Evolutionary conservation across 1,139 yeast species (phyloP).

Genomic region (Protomyces macrosporus): DNA sequence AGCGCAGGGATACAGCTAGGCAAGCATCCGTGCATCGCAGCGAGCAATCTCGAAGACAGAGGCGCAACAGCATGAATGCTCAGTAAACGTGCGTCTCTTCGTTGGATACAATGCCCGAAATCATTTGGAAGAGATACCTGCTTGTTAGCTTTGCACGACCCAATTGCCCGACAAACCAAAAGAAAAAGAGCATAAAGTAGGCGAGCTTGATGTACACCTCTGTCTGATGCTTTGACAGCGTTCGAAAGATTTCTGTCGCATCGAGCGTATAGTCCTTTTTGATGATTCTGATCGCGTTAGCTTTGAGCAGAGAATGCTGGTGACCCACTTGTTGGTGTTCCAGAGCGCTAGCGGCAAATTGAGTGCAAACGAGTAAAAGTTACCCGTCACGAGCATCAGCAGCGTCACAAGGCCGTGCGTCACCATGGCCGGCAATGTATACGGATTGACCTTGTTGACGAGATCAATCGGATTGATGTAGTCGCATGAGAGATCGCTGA

Average conservation of each 20-base stretch:
- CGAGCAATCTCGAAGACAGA: too few relatives aligned
- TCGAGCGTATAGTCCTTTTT: constrained; percentile 82
- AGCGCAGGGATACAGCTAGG: too few relatives aligned
- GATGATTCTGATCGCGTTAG: not conserved
- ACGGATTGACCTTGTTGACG: constrained; percentile 82
- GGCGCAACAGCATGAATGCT: too few relatives aligned
- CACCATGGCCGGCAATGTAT: constrained; percentile 86
- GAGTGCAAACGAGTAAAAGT: constrained; percentile 84
- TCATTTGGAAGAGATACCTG: constrained; percentile 49
- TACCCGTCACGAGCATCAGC: constrained; percentile 77
- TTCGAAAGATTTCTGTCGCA: constrained; percentile 96
- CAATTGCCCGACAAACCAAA: not conserved
- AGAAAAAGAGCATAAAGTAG: constrained; percentile 12
- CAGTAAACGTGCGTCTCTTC: too few relatives aligned
- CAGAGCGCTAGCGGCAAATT: constrained; percentile 82
- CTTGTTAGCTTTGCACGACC: not conserved
- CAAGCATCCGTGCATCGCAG: too few relatives aligned
- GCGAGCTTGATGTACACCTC: constrained; percentile 50
- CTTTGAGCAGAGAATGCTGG: not conserved
- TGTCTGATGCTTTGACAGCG: constrained; percentile 85
- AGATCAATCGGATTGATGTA: constrained; percentile 95
- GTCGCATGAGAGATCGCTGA: constrained; percentile 46
- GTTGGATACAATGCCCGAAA: constrained; percentile 68
- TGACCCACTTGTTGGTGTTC: constrained; percentile 63
- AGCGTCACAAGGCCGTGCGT: constrained; percentile 69